phyloP scores from a whole-genome alignment of 2,329 filamentous ascomycete species.

The Cladosporium oxysporum region DNA sequence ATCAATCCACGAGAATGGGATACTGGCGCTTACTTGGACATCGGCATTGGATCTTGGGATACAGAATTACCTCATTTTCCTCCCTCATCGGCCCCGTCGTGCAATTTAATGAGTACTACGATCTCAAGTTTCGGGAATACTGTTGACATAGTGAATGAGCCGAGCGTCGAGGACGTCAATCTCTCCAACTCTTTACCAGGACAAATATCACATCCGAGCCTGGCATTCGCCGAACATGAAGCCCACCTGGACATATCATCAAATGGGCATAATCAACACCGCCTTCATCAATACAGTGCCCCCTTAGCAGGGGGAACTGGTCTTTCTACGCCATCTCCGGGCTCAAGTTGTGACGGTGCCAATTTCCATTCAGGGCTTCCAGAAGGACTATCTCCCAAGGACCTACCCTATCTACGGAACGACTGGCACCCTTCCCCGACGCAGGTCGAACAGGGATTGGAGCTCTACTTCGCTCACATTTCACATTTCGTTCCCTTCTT shows the following conservation, averaged over 20 bases:
- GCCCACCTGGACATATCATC: background rate
- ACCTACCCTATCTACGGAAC: slow-evolving; percentile 28
- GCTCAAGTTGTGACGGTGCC: background rate
- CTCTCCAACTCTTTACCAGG: background rate
- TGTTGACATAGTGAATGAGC: background rate
- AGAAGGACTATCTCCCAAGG: slow-evolving; percentile 1
- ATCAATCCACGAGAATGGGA: background rate
- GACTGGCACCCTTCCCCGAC: slow-evolving; percentile 34
- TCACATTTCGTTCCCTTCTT: slow-evolving; percentile 44
- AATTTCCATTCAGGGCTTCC: background rate
- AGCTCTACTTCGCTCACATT: slow-evolving; percentile 42
- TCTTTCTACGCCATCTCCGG: slow-evolving; percentile 4
- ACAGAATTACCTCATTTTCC: background rate
- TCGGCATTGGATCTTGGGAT: background rate
- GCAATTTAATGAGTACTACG: background rate
- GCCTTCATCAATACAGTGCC: background rate
- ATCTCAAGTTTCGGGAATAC: background rate
- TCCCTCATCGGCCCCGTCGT: background rate
- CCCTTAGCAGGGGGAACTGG: background rate
- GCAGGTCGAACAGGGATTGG: slow-evolving; percentile 38
- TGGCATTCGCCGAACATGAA: background rate
- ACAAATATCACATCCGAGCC: background rate
- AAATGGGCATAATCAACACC: background rate
- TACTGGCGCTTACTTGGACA: background rate
- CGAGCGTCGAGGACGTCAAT: background rate